phyloP scores from a whole-genome alignment of 2,329 filamentous ascomycete species.

The Ceratocystis smalleyi region DNA sequence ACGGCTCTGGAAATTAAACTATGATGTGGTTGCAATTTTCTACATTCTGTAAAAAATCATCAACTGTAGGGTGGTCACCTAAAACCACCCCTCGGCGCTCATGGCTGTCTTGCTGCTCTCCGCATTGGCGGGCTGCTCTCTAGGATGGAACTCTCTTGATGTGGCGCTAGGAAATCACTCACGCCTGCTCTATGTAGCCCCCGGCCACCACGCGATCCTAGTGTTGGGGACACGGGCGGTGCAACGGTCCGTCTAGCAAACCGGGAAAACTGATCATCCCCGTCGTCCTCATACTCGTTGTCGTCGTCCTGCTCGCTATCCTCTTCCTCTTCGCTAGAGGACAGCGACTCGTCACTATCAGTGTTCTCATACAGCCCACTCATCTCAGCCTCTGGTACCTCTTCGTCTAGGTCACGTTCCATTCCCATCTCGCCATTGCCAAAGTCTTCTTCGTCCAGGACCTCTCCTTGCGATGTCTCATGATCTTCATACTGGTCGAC shows the following conservation, averaged over 20 bases:
- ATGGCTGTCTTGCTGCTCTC: slow-evolving; percentile 8
- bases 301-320: slow-evolving; percentile 41
- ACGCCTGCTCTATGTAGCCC: slow-evolving; percentile 38
- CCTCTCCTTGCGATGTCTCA: slow-evolving; percentile 28
- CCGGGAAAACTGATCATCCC: slow-evolving; percentile 9
- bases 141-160: slow-evolving; percentile 42
- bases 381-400: slow-evolving; percentile 47
- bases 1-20: background rate
- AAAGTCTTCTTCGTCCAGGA: slow-evolving; percentile 50
- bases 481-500: slow-evolving; percentile 7
- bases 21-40: background rate
- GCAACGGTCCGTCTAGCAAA: slow-evolving; percentile 19
- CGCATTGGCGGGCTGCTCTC: slow-evolving; percentile 33
- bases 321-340: slow-evolving; percentile 33
- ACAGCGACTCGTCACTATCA: slow-evolving; percentile 52
- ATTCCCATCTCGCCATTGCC: slow-evolving; percentile 35
- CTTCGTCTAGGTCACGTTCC: slow-evolving; percentile 55
- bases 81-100: background rate
- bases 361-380: slow-evolving; percentile 59
- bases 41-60: no score
- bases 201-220: slow-evolving; percentile 22
- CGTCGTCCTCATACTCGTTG: slow-evolving; percentile 44
- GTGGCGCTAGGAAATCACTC: slow-evolving; percentile 36
- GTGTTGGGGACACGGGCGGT: slow-evolving; percentile 27
- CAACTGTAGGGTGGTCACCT: no score